These are phyloP conservation scores for Solioccasus polychromus DNA, from an alignment of 768 basidiomycete species.

Conservation along the genomic window DNA sequence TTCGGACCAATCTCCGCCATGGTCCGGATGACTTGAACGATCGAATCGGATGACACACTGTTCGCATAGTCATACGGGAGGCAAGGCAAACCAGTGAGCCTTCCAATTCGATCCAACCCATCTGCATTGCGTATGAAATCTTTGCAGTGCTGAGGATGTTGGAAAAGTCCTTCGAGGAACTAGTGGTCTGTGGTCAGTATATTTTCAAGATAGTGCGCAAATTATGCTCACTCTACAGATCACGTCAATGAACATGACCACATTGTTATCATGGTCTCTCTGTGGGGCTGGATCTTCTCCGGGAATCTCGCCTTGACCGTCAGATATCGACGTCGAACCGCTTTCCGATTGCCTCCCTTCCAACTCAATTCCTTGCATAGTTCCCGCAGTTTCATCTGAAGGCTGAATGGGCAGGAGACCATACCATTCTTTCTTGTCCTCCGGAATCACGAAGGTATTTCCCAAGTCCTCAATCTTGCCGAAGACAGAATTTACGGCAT, in stretches of 20 bases:
- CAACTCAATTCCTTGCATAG: slow-evolving; percentile 48
- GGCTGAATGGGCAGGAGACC: slow-evolving; percentile 39
- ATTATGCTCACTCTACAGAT: slow-evolving; percentile 63
- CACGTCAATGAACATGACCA: slow-evolving; percentile 78
- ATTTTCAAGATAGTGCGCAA: background rate
- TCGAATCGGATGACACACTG: slow-evolving; percentile 79
- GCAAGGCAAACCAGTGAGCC: slow-evolving; percentile 78
- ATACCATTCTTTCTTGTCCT: slow-evolving; percentile 68
- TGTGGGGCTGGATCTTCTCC: slow-evolving; percentile 34
- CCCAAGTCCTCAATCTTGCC: slow-evolving; percentile 75
- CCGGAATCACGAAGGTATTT: slow-evolving; percentile 50
- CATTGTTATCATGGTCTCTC: slow-evolving; percentile 67
- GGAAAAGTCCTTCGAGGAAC: slow-evolving; percentile 95
- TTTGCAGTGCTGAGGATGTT: slow-evolving; percentile 83
- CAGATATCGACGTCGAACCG: slow-evolving; percentile 16
- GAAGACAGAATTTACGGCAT: slow-evolving; percentile 69
- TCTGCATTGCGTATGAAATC: slow-evolving; percentile 81
- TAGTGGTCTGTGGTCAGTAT: slow-evolving; percentile 27
- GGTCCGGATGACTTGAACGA: slow-evolving; percentile 85
- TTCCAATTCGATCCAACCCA: slow-evolving; percentile 70
- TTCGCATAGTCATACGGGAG: slow-evolving; percentile 87
- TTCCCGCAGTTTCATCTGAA: slow-evolving; percentile 31
- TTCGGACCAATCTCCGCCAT: slow-evolving; percentile 84
- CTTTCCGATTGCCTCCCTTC: slow-evolving; percentile 19
- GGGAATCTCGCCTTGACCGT: slow-evolving; percentile 11